These are phyloP conservation scores for Cucumis cinereus DNA, from an alignment of 306 rosid genomes.

Conservation along the genomic window DNA sequence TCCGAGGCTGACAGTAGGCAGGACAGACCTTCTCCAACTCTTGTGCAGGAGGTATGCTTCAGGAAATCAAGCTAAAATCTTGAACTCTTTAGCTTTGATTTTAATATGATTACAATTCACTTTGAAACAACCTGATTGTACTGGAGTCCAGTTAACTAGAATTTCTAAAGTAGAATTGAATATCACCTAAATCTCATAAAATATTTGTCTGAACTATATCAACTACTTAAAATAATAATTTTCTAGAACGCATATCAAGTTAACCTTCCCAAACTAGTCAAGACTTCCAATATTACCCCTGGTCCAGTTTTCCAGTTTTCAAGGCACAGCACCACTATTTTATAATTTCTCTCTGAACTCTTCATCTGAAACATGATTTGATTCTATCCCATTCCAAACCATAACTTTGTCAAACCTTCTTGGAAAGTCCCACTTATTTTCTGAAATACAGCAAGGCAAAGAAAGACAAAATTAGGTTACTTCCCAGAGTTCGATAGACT, in stretches of 20 bases:
- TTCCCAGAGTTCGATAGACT: too few relatives aligned
- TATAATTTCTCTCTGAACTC: neutral
- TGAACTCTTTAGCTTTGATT: neutral
- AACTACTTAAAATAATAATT: neutral
- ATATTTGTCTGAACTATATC: neutral
- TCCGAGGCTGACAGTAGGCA: conserved; percentile 35
- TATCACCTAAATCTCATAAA: neutral
- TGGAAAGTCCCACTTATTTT: neutral
- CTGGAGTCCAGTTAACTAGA: neutral
- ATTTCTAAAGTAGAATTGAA: neutral
- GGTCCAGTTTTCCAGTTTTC: neutral
- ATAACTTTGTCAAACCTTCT: neutral
- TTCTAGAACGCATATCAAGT: neutral
- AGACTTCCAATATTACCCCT: neutral
- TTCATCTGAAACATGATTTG: neutral
- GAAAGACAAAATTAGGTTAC: too few relatives aligned
- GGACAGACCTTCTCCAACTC: conserved; percentile 71
- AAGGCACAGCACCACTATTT: neutral
- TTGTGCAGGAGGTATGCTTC: conserved; percentile 69
- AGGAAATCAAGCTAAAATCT: neutral
- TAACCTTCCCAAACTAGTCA: neutral
- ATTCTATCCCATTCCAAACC: neutral
- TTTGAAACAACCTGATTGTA: neutral
- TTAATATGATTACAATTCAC: neutral
- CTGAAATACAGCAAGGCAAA: neutral